Conservation (phyloP, 225 moss, liverwort and hornwort genomes). For the Thuidium tamariscinum region DNA sequence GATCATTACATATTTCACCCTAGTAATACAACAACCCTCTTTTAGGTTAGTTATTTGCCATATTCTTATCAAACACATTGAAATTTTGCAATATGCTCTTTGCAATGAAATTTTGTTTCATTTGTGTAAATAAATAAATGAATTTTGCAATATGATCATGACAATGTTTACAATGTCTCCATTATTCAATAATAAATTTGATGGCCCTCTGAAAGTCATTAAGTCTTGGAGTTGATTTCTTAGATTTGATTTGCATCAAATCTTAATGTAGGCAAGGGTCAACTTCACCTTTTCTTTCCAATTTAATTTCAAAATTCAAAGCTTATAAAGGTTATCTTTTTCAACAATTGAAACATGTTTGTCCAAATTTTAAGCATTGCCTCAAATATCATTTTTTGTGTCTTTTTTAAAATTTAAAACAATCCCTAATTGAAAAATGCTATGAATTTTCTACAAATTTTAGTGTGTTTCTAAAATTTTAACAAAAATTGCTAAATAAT, state of each 20-base stretch:
- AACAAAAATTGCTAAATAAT: background rate
- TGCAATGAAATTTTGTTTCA: too few species aligned
- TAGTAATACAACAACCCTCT: background rate
- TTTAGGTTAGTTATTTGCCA: background rate
- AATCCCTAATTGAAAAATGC: background rate
- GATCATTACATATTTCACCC: too few species aligned
- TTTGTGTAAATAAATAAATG: too few species aligned
- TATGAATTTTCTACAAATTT: background rate
- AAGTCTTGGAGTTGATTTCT: background rate
- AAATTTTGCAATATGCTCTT: too few species aligned
- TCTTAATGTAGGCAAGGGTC: background rate
- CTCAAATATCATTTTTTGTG: background rate
- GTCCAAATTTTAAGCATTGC: background rate
- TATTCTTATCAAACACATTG: background rate
- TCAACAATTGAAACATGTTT: background rate
- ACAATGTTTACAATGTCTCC: background rate
- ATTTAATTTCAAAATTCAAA: background rate
- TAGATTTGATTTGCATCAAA: background rate
- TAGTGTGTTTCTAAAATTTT: background rate
- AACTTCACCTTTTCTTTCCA: too few species aligned
- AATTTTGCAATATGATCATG: background rate
- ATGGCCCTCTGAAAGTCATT: fast-evolving
- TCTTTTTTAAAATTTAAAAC: background rate
- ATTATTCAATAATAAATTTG: background rate
- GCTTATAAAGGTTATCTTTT: background rate